A percentile compares a stretch with the other conserved stretches of the same genome.
Evolutionary conservation across 2,329 filamentous ascomycete species (phyloP).

Genomic region (Didymella arachidicola): DNA sequence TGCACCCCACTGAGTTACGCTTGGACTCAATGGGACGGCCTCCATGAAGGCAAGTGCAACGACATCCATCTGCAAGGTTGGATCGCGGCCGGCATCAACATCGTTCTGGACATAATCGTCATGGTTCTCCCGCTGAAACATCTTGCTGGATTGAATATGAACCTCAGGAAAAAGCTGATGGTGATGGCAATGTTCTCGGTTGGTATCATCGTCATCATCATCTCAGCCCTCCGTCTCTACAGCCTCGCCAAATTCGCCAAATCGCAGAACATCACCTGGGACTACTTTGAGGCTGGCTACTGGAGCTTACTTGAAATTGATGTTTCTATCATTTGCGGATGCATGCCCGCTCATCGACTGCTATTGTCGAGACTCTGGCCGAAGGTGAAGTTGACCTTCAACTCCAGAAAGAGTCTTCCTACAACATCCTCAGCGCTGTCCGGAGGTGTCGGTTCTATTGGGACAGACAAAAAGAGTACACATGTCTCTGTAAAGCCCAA

Average conservation of each 20-base stretch:
- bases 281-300: conserved; percentile 50
- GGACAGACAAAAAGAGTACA: conserved; percentile 9
- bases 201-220: conserved; percentile 39
- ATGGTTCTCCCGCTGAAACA: conserved; percentile 46
- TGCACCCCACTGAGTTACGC: conserved; percentile 59
- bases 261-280: conserved; percentile 51
- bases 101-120: conserved; percentile 37
- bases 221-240: conserved; percentile 43
- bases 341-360: conserved; percentile 48
- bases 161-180: conserved; percentile 44
- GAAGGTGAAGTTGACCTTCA: conserved; percentile 25
- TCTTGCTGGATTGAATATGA: conserved; percentile 42
- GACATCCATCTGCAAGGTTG: conserved; percentile 45
- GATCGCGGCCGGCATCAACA: conserved; percentile 45
- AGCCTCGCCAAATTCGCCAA: conserved; percentile 54
- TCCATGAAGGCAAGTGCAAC: conserved; percentile 41
- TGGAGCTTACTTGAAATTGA: conserved; percentile 53
- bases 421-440: conserved; percentile 3
- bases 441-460: conserved; percentile 1
- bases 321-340: conserved; percentile 49
- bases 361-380: conserved; percentile 28
- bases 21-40: conserved; percentile 53
- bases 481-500: conserved; percentile 30
- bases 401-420: conserved; percentile 17
- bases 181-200: conserved; percentile 50